Evolutionary conservation across 257 asterid genomes (phyloP), one percentile per base, ranked within the genome.

Genomic region (Lithospermum erythrorhizon): DNA sequence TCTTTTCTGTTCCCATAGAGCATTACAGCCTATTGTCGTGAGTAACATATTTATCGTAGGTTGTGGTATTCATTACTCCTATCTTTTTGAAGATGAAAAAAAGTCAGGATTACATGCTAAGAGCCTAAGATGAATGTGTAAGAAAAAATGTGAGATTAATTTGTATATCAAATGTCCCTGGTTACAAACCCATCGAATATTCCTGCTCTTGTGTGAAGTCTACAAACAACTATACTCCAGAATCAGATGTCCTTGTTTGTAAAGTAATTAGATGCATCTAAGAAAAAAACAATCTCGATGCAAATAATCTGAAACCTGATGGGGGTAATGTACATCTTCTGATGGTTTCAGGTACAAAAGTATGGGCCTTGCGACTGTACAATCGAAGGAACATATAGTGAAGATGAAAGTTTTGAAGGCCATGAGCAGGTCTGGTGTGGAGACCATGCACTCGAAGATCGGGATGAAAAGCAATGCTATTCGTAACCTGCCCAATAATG

Each of bases 381-480:
- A 83, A 82, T 78, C 95, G 0, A 81, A 79, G 70, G 89, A 86
- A 76, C 72, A 80, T 51, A 66, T 67, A 37, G 93, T 83, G 45
- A 76, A 89, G 63, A 58, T 93, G 90, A 89, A 93, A 79, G 96
- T 80, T 63, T 51, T 93, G 72, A 84, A 82, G 80, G 87, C 85
- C 48, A 86, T 89, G 94, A 86, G 73, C 62, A 81, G 55, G 67
- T 68, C 79, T 11, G 90, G 95, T 0, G 83, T 81, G 24, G 97
- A 93, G 71, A 69, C 56, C 17, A 93, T 93, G 98, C 95, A 94
- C 45, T 73, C 82, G 14, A 93, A 86, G 79, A 84, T 89, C 53
- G 91, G 97, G 23, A 86, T 86, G 89, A 93, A 89, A 82, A 93
- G 87, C 64, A 93, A 93, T 55, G 90, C 81, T 53, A 89, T 93